A percentile compares a stretch with the other conserved stretches of the same genome.
These are phyloP conservation scores for Pythium insidiosum DNA, from an alignment of 352 stramenopile genomes.

Conservation along the genomic window DNA sequence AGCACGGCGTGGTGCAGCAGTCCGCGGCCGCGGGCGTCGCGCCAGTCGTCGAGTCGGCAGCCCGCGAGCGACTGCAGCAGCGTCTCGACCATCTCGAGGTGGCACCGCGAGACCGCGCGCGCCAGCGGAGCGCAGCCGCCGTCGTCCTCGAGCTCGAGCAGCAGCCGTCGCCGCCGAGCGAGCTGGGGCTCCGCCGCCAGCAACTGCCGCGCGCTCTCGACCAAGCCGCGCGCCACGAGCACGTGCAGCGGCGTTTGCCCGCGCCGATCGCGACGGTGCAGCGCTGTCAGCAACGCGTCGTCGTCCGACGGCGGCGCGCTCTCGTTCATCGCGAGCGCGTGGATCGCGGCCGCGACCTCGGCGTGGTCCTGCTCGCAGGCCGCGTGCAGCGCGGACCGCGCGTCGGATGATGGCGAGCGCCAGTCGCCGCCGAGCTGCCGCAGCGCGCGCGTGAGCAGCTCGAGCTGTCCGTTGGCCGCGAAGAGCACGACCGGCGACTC, in stretches of 20 bases:
- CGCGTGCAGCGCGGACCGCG: conserved; percentile 42
- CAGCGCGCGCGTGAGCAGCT: conserved; percentile 22
- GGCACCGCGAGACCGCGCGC: too few relatives aligned
- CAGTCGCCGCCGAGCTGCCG: conserved; percentile 13
- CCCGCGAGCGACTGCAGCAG: too few relatives aligned
- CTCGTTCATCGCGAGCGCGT: conserved; percentile 20
- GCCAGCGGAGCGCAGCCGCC: background rate
- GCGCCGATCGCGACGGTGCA: background rate
- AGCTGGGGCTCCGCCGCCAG: conserved; percentile 7
- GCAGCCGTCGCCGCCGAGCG: background rate
- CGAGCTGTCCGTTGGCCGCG: conserved; percentile 30
- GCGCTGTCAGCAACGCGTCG: background rate
- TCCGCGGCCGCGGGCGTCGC: conserved; percentile 21
- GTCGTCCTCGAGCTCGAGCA: conserved; percentile 2
- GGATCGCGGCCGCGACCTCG: conserved; percentile 36
- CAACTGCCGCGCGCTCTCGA: conserved; percentile 45
- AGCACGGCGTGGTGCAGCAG: conserved; percentile 36
- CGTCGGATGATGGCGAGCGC: conserved; percentile 16
- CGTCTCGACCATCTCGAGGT: too few relatives aligned
- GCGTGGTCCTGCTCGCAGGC: conserved; percentile 57
- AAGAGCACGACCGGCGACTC: conserved; percentile 50
- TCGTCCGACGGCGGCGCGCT: background rate
- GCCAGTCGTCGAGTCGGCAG: too few relatives aligned
- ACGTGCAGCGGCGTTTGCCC: conserved; percentile 39
- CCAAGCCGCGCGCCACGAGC: conserved; percentile 27